Conservation (phyloP, 2,329 filamentous ascomycete genomes). For the Fusarium fracticaudum region DNA sequence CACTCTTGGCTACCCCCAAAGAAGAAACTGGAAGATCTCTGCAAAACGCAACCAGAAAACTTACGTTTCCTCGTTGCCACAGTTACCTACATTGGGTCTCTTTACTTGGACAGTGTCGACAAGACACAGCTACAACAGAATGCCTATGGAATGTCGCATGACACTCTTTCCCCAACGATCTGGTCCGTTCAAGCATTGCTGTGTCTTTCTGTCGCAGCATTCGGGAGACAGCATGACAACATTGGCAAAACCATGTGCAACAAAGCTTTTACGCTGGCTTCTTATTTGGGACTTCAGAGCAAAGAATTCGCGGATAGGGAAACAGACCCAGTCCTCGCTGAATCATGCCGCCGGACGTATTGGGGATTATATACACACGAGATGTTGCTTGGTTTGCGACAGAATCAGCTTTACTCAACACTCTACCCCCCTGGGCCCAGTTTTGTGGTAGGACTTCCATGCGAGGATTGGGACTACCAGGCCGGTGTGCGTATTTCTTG, state of each 20-base stretch:
- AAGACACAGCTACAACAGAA: conserved; percentile 12
- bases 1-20: conserved; percentile 39
- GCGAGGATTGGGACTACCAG: conserved; percentile 40
- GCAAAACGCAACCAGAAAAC: neutral
- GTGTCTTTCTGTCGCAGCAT: conserved; percentile 30
- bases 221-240: conserved; percentile 7
- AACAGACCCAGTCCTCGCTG: conserved; percentile 24
- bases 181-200: conserved; percentile 40
- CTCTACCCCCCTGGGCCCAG: neutral
- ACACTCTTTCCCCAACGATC: conserved; percentile 11
- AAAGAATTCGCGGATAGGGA: conserved; percentile 30
- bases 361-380: conserved; percentile 40
- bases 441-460: conserved; percentile 36
- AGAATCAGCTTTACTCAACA: conserved; percentile 8
- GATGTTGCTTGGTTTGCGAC: conserved; percentile 27
- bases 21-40: conserved; percentile 7
- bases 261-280: conserved; percentile 25
- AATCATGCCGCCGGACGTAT: conserved; percentile 40
- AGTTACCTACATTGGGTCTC: conserved; percentile 37
- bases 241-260: conserved; percentile 7
- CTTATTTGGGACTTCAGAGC: conserved; percentile 29
- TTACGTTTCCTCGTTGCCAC: conserved; percentile 16
- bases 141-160: conserved; percentile 26
- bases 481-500: conserved; percentile 14
- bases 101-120: conserved; percentile 18